Evolutionary conservation across 805 yeast species (phyloP).

Genomic region (Starmerella davenportii): DNA sequence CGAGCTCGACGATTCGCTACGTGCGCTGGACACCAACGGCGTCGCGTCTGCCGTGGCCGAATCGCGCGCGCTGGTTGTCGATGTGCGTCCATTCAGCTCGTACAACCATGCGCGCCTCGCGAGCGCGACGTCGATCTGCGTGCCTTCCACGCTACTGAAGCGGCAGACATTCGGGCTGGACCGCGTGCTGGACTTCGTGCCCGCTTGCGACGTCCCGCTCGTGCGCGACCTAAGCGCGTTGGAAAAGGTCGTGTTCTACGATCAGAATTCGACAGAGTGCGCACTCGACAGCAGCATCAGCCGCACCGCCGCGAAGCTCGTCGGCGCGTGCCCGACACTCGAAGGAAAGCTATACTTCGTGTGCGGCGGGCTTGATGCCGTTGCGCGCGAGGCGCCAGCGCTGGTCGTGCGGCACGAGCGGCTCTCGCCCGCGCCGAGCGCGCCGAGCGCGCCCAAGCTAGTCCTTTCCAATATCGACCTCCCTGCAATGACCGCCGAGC

Average conservation of each 20-base stretch:
- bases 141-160: slow-evolving; percentile 76
- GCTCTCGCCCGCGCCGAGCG: background rate
- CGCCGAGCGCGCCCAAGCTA: background rate
- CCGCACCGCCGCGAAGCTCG: slow-evolving; percentile 14
- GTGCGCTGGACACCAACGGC: background rate
- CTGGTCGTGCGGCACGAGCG: background rate
- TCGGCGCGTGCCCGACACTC: slow-evolving; percentile 6
- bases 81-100: slow-evolving; percentile 67
- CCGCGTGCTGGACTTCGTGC: slow-evolving; percentile 24
- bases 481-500: background rate
- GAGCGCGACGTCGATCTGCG: slow-evolving; percentile 55
- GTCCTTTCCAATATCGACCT: background rate
- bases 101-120: slow-evolving; percentile 40
- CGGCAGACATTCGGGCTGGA: slow-evolving; percentile 50
- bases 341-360: slow-evolving; percentile 8
- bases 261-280: slow-evolving; percentile 10
- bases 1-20: slow-evolving; percentile 3
- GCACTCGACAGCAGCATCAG: slow-evolving; percentile 6
- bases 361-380: slow-evolving; percentile 13
- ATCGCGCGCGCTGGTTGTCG: slow-evolving; percentile 34
- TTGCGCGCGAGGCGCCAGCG: slow-evolving; percentile 5
- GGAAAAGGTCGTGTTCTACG: slow-evolving; percentile 14
- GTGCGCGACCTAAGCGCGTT: slow-evolving; percentile 15
- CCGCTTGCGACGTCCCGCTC: slow-evolving; percentile 19
- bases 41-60: background rate